Conservation (phyloP, 164 flowering plant species). For the Akebia trifoliata region DNA sequence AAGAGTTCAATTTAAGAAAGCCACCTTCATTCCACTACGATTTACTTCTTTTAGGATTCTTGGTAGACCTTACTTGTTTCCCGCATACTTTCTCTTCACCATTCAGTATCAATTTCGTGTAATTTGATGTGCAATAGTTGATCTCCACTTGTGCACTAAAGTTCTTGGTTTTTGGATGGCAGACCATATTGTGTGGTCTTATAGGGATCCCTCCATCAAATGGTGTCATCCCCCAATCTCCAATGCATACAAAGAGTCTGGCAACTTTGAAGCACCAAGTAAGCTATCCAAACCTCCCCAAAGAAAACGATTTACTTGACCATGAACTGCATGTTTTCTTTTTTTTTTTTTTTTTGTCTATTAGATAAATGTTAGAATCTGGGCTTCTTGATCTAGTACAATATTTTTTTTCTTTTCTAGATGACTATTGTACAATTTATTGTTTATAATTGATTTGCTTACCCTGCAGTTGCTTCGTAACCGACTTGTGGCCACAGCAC, state of each 20-base stretch:
- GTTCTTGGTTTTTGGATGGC: conserved; percentile 12
- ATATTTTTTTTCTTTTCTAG: no score
- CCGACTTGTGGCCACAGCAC: conserved; percentile 76
- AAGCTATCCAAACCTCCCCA: no score
- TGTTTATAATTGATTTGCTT: neutral
- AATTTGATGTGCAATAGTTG: neutral
- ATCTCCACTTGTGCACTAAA: neutral
- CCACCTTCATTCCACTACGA: conserved; percentile 96
- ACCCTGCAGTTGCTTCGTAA: conserved; percentile 77
- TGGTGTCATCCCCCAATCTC: conserved; percentile 99
- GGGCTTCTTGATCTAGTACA: no score
- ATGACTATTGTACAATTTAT: no score
- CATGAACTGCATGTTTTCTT: no score
- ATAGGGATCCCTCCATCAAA: conserved; percentile 98
- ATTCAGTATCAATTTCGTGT: conserved; percentile 1
- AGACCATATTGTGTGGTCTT: conserved; percentile 89
- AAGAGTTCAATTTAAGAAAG: conserved; percentile 89
- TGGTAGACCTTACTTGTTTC: conserved; percentile 44
- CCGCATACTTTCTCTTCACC: neutral
- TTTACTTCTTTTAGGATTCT: conserved; percentile 80
- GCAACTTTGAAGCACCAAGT: conserved; percentile 99
- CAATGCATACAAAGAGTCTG: conserved; percentile 98
- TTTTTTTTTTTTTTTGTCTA: no score
- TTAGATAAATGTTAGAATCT: no score
- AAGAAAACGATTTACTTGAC: no score